Evolutionary conservation across 2,329 filamentous ascomycete species (phyloP).

Genomic region (Diplodia intermedia): DNA sequence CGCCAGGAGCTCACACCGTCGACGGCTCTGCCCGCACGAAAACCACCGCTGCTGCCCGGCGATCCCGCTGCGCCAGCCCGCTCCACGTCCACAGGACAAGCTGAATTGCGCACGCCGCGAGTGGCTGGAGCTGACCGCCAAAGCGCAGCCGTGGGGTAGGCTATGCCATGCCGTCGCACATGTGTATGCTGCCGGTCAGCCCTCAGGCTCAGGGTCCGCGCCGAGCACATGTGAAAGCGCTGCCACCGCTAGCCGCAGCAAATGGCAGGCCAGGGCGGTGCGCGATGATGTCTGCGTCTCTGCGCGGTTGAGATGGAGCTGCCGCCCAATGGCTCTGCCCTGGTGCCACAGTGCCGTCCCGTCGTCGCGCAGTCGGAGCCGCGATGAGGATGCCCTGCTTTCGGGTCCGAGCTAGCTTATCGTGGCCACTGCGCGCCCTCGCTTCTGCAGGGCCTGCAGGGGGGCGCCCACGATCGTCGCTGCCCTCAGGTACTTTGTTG

Average conservation of each 20-base stretch:
- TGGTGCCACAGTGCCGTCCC: too few species aligned
- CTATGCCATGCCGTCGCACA: conserved; percentile 27
- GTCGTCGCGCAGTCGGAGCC: conserved; percentile 13
- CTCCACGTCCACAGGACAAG: conserved; percentile 14
- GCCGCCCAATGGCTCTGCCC: not conserved
- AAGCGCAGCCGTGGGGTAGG: conserved; percentile 29
- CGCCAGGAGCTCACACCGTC: not conserved
- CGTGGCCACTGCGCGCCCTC: conserved; percentile 15
- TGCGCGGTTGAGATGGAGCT: not conserved
- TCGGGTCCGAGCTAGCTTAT: conserved; percentile 23
- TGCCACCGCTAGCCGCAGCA: not conserved
- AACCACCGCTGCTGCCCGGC: not conserved
- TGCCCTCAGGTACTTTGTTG: conserved; percentile 26
- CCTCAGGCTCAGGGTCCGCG: conserved; percentile 23
- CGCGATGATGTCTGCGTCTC: conserved; percentile 16
- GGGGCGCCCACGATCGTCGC: conserved; percentile 11
- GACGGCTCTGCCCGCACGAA: conserved; percentile 18
- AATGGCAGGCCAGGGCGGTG: conserved; percentile 1
- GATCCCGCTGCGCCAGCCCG: conserved; percentile 26
- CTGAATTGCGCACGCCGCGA: conserved; percentile 21
- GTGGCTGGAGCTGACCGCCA: conserved; percentile 32
- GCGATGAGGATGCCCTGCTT: conserved; percentile 11
- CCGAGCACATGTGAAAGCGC: conserved; percentile 13
- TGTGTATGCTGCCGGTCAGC: not conserved
- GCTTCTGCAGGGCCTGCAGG: conserved; percentile 25